Evolutionary conservation across 805 yeast genomes (phyloP), one percentile per base, ranked within the genome.

Genomic region (Saturnispora hagleri): DNA sequence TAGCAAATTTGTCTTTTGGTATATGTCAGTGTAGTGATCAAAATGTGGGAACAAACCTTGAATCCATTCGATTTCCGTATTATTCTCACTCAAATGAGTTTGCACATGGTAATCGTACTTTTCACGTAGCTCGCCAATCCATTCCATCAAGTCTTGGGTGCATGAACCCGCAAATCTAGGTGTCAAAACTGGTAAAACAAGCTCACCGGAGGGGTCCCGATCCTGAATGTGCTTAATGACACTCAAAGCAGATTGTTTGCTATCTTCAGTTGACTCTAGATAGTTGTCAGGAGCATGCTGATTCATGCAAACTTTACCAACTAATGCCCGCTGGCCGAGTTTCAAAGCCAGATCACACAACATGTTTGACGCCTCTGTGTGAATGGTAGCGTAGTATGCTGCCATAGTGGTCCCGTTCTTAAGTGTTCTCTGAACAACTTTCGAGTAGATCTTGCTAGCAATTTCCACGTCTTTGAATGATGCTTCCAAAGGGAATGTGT

Each of bases 231-330:
- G 82, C 9, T 77, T 71, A 3, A 86, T 73, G 3, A 89, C 80
- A 5, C 71, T 66, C 15, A 70, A 56, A 56, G 86, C 86, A 4
- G 82, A 73, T 18, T 67, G 60, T 42, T 82, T 64, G 36, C 86
- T 76, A 38, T 77, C 80, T 26, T 79, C 68, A 28, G 61, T 64
- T 1, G 80, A 70, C 60, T 87, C 90, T 43, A 72, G 64, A 65
- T 87, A 81, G 63, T 79, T 84, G 31, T 77, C 84, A 0, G 93
- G 95, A 1, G 88, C 79, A 68, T 87, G 83, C 55, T 79, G 76
- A 63, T 89, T 84, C 98, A 93, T 93, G 64, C 98, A 93, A 20
- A 89, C 96, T 60, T 91, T 84, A 4, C 99, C 99, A 38, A 93
- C 80, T 50, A 86, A 76, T 0, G 96, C 97, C 55, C 97, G 73